Conservation (phyloP, 2,329 filamentous ascomycete genomes). For the Hymenotorrendiella dingleyae region DNA sequence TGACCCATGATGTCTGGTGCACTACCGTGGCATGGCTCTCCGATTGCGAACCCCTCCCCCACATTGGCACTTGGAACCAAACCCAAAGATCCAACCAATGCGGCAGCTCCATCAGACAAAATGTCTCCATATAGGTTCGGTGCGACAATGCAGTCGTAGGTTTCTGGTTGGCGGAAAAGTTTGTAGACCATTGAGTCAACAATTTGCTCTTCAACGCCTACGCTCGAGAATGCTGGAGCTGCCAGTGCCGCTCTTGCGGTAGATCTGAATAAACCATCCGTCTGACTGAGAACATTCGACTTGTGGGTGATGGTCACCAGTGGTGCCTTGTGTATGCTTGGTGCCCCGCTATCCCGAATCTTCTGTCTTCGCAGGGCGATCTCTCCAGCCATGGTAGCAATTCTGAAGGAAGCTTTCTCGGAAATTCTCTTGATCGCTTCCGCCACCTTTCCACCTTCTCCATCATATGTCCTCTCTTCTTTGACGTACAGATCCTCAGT, state of each 20-base stretch:
- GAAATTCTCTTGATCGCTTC: conserved; percentile 98
- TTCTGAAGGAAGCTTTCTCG: conserved; percentile 75
- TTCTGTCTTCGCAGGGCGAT: conserved; percentile 84
- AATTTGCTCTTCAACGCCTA: conserved; percentile 90
- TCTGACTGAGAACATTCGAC: conserved; percentile 93
- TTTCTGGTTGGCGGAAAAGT: conserved; percentile 90
- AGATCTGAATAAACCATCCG: conserved; percentile 89
- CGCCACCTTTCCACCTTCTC: conserved; percentile 71
- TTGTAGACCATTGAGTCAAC: conserved; percentile 99
- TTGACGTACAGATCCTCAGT: conserved; percentile 93
- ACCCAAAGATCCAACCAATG: conserved; percentile 84
- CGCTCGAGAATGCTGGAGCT: conserved; percentile 52
- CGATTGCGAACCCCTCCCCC: conserved; percentile 88
- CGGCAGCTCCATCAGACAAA: conserved; percentile 89
- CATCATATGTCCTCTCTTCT: conserved; percentile 79
- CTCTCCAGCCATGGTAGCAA: conserved; percentile 88
- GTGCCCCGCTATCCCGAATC: conserved; percentile 55
- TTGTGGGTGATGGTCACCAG: conserved; percentile 98
- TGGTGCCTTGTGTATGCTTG: conserved; percentile 59
- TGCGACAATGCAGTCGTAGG: conserved; percentile 96
- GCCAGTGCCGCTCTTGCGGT: conserved; percentile 70
- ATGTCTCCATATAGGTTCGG: conserved; percentile 98
- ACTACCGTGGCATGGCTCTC: conserved; percentile 94
- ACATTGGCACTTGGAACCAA: conserved; percentile 95
- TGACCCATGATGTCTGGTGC: conserved; percentile 93